phyloP scores from a whole-genome alignment of 2,329 filamentous ascomycete genomes.

The Aspergillus ruber region DNA sequence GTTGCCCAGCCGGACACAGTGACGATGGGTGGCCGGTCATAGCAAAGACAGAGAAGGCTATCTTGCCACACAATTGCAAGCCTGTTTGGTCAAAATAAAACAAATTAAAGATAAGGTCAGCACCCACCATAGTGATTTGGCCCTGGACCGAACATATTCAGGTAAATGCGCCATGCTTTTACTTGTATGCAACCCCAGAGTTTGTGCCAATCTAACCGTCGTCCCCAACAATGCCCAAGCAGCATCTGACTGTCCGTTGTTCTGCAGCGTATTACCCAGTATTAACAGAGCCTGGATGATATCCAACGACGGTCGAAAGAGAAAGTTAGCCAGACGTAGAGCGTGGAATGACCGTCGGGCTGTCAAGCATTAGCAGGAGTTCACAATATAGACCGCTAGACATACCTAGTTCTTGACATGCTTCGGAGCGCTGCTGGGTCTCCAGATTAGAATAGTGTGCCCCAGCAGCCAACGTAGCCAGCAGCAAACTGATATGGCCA shows the following conservation, averaged over 20 bases:
- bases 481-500: constrained; percentile 21
- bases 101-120: not conserved
- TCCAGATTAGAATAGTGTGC: constrained; percentile 27
- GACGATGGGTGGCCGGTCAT: constrained; percentile 27
- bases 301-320: constrained; percentile 50
- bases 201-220: constrained; percentile 27
- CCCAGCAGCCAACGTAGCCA: constrained; percentile 24
- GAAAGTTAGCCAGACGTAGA: constrained; percentile 52
- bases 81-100: constrained; percentile 10
- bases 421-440: constrained; percentile 17
- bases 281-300: constrained; percentile 52
- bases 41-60: constrained; percentile 27
- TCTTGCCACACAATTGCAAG: constrained; percentile 31
- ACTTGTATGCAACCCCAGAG: constrained; percentile 34
- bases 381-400: not conserved
- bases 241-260: constrained; percentile 27
- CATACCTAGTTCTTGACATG: constrained; percentile 23
- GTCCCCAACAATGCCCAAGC: constrained; percentile 26
- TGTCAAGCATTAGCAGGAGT: no score
- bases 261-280: constrained; percentile 44
- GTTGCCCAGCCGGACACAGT: constrained; percentile 18
- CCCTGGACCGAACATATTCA: constrained; percentile 17
- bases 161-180: constrained; percentile 18
- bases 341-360: constrained; percentile 37
- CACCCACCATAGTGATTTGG: constrained; percentile 18